Evolutionary conservation across 805 yeast genomes (phyloP).

Genomic region (Myxozyma mucilagina): DNA sequence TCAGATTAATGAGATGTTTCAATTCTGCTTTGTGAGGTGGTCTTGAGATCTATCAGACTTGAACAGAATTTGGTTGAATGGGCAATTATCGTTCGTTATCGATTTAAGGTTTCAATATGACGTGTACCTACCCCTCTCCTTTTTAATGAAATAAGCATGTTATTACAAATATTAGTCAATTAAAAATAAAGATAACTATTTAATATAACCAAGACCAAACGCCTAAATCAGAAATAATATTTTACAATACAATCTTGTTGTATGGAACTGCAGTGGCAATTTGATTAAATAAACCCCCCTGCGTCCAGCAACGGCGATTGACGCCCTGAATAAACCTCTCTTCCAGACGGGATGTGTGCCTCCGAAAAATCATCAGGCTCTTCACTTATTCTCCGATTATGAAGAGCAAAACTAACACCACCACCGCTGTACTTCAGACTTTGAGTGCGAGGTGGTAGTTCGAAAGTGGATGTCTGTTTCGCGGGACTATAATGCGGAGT

Average conservation of each 20-base stretch:
- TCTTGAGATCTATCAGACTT: too few species aligned
- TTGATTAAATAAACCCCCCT: slow-evolving; percentile 6
- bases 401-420: not conserved
- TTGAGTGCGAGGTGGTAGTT: slow-evolving; percentile 9
- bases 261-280: not conserved
- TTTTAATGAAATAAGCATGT: too few species aligned
- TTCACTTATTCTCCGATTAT: slow-evolving; percentile 20
- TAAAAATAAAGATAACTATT: too few species aligned
- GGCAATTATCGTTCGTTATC: too few species aligned
- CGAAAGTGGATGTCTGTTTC: not conserved
- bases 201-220: not conserved
- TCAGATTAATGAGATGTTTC: too few species aligned
- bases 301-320: slow-evolving; percentile 18
- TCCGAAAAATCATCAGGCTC: slow-evolving; percentile 12
- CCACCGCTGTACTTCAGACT: slow-evolving; percentile 9
- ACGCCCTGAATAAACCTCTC: slow-evolving; percentile 6
- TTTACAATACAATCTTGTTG: not conserved
- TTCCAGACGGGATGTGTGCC: not conserved
- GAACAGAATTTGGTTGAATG: too few species aligned
- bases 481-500: not conserved
- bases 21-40: too few species aligned
- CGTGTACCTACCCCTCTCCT: too few species aligned
- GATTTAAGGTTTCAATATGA: too few species aligned
- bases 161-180: too few species aligned
- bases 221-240: not conserved